Base-by-base conservation (phyloP, 2,329 filamentous ascomycete genomes). In the Exophiala alcalophila region DNA sequence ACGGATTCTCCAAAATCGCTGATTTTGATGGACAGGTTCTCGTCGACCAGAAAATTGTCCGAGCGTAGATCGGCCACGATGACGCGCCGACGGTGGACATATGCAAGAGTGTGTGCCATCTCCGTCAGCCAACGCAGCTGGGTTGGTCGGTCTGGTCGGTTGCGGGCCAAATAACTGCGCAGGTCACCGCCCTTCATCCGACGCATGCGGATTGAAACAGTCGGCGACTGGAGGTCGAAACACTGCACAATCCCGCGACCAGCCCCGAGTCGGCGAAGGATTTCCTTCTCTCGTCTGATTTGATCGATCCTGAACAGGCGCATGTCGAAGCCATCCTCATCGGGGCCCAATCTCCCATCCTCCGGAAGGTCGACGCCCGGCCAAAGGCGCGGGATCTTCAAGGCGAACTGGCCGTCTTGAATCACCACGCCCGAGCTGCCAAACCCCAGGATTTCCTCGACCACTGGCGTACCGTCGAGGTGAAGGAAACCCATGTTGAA, bases 1-100 rank as follows among this genome's bases (percentile, higher is more conserved):
- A 47, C 48, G 5, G 57, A 52, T 27, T 61, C 53, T 3, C 55
- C 40, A 38, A 62, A 62, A 43, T 62, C 59, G 31, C 54, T 54
- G 12, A 62, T 27, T 43, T 59, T 58, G 21, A 63, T 28, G 2
- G 50, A 55, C 10, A 61, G 30, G 47, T 60, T 44, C 7, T 50
- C 31, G 36, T 44, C 42, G 19, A 51, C 27, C 2, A 54, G 25
- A 26, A 54, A 37, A 27, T 54, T 54, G 15, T 33, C 11, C 15
- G 35, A 39, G 5, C 32, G 36, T 27, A 53, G 40, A 34, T 54
- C 50, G 9, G 47, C 39, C 10, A 51, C 37, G 41, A 53, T 33
- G 21, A 53, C 47, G 16, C 38, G 29, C 11, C 31, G 28, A 8
- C 26, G 18, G 42, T 55, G 47, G 19, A 50, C 49, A 14, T 45